Evolutionary conservation across 148 eudicot genomes (phyloP).

Genomic region (Silene conica): DNA sequence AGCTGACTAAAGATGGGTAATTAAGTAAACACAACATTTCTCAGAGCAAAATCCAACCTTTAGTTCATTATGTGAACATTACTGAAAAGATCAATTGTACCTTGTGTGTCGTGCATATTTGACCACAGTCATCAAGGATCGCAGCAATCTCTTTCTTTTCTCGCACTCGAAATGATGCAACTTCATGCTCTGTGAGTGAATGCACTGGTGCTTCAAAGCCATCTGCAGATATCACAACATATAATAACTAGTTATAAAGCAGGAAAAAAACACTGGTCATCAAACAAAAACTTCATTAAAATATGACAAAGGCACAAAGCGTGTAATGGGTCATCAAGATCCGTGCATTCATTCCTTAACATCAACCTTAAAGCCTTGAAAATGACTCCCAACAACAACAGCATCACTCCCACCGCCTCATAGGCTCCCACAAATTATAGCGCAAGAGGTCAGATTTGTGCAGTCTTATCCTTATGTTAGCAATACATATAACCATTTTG

Average conservation of each 20-base stretch:
- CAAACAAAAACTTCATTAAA: neutral
- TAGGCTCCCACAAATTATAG: no score
- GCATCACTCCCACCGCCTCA: no score
- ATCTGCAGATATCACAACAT: neutral
- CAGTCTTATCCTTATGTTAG: no score
- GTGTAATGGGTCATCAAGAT: no score
- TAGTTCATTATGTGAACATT: neutral
- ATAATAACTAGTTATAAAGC: neutral
- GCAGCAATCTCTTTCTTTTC: slow-evolving; percentile 2
- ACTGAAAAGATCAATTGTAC: neutral
- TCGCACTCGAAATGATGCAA: neutral
- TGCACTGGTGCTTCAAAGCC: slow-evolving; percentile 6
- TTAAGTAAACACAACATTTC: neutral
- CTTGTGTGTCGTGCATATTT: slow-evolving; percentile 6
- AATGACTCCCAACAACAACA: no score
- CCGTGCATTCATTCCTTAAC: no score
- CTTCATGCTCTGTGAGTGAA: neutral
- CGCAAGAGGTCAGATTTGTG: no score
- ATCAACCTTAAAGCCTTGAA: no score
- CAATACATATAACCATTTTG: no score
- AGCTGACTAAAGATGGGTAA: neutral
- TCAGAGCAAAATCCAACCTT: neutral
- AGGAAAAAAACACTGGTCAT: neutral
- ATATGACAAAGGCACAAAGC: neutral
- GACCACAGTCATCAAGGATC: slow-evolving; percentile 9